Conservation (phyloP, 2,329 filamentous ascomycete genomes). For the Hypomyces rosellus region DNA sequence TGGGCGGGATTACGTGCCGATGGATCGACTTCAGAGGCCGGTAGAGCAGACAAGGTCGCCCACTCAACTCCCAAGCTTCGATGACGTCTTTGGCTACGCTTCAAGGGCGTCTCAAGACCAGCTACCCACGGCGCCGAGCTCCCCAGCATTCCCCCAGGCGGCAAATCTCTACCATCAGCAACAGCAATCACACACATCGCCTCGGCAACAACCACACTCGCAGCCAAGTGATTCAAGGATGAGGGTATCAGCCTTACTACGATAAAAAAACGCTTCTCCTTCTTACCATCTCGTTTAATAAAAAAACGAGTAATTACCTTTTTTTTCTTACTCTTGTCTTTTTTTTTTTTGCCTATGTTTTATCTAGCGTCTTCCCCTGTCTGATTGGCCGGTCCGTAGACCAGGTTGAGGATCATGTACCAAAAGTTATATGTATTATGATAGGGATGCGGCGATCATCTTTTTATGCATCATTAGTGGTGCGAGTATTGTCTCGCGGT, state of each 20-base stretch:
- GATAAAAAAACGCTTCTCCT: neutral
- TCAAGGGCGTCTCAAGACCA: neutral
- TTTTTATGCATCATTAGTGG: neutral
- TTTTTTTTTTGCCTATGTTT: neutral
- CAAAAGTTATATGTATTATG: neutral
- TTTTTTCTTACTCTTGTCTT: too few relatives aligned
- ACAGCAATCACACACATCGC: neutral
- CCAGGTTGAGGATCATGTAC: neutral
- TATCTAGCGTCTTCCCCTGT: neutral
- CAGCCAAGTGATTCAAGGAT: constrained; percentile 1
- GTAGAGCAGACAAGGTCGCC: too few relatives aligned
- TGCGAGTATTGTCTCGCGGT: neutral
- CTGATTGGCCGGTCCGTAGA: neutral
- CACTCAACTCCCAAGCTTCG: neutral
- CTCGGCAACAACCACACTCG: neutral
- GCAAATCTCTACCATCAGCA: neutral
- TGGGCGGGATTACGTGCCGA: constrained; percentile 27
- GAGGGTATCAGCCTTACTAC: neutral
- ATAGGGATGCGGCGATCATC: neutral
- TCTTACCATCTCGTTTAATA: neutral
- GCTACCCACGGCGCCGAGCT: constrained; percentile 29
- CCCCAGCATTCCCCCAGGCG: constrained; percentile 18
- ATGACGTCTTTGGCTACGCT: neutral
- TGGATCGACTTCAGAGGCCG: constrained; percentile 11
- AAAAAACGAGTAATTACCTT: neutral